These are phyloP conservation scores for Teunomyces tritomae DNA, from an alignment of 805 yeast species.

Conservation along the genomic window DNA sequence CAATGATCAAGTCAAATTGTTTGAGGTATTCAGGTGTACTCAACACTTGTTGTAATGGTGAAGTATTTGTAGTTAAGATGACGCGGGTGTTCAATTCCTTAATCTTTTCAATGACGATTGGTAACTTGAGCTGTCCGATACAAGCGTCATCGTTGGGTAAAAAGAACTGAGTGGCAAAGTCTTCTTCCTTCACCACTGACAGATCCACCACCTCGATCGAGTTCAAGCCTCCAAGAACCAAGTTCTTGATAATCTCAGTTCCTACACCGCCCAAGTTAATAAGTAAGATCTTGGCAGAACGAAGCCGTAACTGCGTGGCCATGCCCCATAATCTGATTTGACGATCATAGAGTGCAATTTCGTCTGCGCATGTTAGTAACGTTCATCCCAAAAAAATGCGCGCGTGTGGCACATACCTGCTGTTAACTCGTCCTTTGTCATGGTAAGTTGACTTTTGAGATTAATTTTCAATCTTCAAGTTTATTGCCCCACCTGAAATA, in stretches of 20 bases:
- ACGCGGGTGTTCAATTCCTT: constrained; percentile 82
- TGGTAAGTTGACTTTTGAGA: neutral
- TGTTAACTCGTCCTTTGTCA: constrained; percentile 11
- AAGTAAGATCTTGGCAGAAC: constrained; percentile 67
- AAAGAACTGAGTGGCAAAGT: constrained; percentile 75
- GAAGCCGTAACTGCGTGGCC: constrained; percentile 78
- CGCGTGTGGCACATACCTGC: constrained; percentile 16
- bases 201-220: constrained; percentile 67
- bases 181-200: constrained; percentile 53
- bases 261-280: constrained; percentile 77
- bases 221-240: constrained; percentile 87
- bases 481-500: too few relatives aligned
- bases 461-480: neutral
- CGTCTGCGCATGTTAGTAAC: constrained; percentile 46
- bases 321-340: constrained; percentile 96
- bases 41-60: constrained; percentile 16
- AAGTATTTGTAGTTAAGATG: constrained; percentile 44
- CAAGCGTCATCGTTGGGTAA: constrained; percentile 49
- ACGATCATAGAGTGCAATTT: constrained; percentile 88
- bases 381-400: neutral
- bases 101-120: constrained; percentile 54
- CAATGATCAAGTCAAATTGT: constrained; percentile 68
- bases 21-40: constrained; percentile 38
- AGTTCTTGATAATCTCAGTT: constrained; percentile 77
- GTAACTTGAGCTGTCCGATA: constrained; percentile 55